Evolutionary conservation across 495 filamentous ascomycete species (phyloP), one percentile per base, ranked within the genome.

Genomic region (Penicillium riverlandense): DNA sequence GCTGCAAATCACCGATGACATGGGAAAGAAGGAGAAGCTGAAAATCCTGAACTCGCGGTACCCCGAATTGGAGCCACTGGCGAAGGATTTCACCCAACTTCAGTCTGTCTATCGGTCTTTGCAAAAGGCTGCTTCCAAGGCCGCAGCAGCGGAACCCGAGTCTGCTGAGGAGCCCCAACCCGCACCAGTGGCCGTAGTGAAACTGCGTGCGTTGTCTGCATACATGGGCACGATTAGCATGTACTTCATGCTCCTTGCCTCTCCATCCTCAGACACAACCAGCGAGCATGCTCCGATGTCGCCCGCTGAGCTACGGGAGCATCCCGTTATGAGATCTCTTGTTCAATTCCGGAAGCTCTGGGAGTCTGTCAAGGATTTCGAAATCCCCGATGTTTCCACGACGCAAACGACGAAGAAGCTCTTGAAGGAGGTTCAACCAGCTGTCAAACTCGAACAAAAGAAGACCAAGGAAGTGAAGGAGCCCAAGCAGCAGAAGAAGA

Each of bases 231-330:
- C 87, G 0, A 71, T 97, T 54, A 81, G 84, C 44, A 88, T 96
- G 81, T 98, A 97, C 61, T 96, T 98, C 61, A 86, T 88, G 43
- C 74, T 97, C 34, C 68, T 97, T 27, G 84, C 88, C 22, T 94
- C 88, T 2, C 75, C 83, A 1, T 73, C 84, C 11, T 67, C 79
- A 38, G 74, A 67, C 22, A 53, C 77, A 11, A 67, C 71, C 32
- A 55, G 57, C 10, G 67, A 72, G 11, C 63, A 66, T 8, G 38
- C 67, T n/a, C 62, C 78, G 11, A 72, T 83, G 62, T 69, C 85
- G 4, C 80, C 90, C 5, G 67, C 75, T 29, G 79, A 92, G 53
- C 70, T 98, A 38, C 81, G 85, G 44, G 85, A 94, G 39, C 92
- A 98, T 57, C 77, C 84, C 11, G 77, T 98, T 33, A 96, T 98